These are phyloP conservation scores for Claviceps arundinis DNA, from an alignment of 2,329 filamentous ascomycete genomes.

Conservation along the genomic window DNA sequence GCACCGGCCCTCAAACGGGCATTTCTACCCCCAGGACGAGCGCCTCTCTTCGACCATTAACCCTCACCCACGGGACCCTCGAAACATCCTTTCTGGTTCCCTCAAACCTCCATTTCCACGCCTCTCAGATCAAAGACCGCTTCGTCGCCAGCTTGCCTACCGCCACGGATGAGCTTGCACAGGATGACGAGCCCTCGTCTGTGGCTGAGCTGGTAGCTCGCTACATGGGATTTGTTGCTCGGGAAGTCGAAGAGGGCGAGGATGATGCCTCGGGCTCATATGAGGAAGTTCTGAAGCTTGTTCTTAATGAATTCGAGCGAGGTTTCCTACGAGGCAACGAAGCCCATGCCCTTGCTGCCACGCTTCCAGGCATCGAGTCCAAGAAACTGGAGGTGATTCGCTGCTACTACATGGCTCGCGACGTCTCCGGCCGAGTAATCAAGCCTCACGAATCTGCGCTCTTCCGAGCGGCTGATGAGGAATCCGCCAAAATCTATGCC, in stretches of 20 bases:
- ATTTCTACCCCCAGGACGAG: conserved; percentile 93
- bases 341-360: conserved; percentile 77
- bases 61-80: conserved; percentile 83
- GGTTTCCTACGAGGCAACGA: conserved; percentile 92
- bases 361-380: conserved; percentile 74
- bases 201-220: conserved; percentile 82
- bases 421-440: conserved; percentile 72
- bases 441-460: conserved; percentile 90
- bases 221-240: conserved; percentile 82
- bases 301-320: conserved; percentile 92
- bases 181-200: conserved; percentile 98
- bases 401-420: conserved; percentile 83
- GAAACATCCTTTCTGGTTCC: conserved; percentile 94
- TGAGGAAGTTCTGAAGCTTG: conserved; percentile 81
- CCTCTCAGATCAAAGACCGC: conserved; percentile 81
- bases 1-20: conserved; percentile 79
- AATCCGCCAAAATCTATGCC: conserved; percentile 73
- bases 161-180: conserved; percentile 91
- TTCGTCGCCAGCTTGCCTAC: conserved; percentile 76
- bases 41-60: conserved; percentile 81
- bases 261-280: conserved; percentile 81
- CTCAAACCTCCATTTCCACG: conserved; percentile 90
- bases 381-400: conserved; percentile 87
- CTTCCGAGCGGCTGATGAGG: conserved; percentile 74
- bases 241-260: conserved; percentile 83